phyloP scores from a whole-genome alignment of 108 stramenopile species.

The Thalassiosira profunda region DNA sequence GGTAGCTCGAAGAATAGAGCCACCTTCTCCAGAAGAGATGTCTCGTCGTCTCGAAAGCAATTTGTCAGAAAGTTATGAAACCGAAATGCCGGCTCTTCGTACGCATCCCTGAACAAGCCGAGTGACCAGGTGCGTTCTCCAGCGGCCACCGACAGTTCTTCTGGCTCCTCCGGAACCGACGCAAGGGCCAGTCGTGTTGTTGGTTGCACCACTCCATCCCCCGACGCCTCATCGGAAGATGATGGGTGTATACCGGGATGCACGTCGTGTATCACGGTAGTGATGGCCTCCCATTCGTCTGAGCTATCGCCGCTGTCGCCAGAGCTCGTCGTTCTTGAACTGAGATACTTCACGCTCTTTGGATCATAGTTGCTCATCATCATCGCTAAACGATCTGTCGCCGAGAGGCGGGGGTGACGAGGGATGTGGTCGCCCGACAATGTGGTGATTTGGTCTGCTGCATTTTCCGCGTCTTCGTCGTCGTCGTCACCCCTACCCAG shows the following conservation, averaged over 20 bases:
- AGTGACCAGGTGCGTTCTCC: slow-evolving; percentile 4
- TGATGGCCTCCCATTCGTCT: slow-evolving; percentile 9
- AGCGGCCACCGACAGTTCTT: slow-evolving; percentile 12
- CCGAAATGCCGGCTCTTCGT: slow-evolving; percentile 25
- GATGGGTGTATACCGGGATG: slow-evolving; percentile 9
- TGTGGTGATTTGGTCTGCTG: not conserved
- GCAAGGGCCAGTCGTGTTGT: too few species aligned
- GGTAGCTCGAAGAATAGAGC: slow-evolving; percentile 32
- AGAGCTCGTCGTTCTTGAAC: not conserved
- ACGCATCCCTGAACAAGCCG: slow-evolving; percentile 13
- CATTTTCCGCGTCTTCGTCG: not conserved
- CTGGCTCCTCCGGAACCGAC: not conserved
- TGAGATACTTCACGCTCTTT: slow-evolving; percentile 12
- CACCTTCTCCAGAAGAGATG: slow-evolving; percentile 25
- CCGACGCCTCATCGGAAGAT: too few species aligned
- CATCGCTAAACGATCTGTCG: slow-evolving; percentile 43
- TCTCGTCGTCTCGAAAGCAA: slow-evolving; percentile 13
- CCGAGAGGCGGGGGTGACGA: slow-evolving; percentile 16
- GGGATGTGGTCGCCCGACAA: not conserved
- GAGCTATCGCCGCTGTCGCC: slow-evolving; percentile 18
- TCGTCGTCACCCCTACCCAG: not conserved
- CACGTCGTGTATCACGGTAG: slow-evolving; percentile 9
- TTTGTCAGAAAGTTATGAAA: slow-evolving; percentile 4
- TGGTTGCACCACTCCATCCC: too few species aligned
- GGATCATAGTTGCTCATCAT: slow-evolving; percentile 42